Base-by-base conservation (phyloP, 805 yeast genomes). In the Schizosaccharomyces octosporus region DNA sequence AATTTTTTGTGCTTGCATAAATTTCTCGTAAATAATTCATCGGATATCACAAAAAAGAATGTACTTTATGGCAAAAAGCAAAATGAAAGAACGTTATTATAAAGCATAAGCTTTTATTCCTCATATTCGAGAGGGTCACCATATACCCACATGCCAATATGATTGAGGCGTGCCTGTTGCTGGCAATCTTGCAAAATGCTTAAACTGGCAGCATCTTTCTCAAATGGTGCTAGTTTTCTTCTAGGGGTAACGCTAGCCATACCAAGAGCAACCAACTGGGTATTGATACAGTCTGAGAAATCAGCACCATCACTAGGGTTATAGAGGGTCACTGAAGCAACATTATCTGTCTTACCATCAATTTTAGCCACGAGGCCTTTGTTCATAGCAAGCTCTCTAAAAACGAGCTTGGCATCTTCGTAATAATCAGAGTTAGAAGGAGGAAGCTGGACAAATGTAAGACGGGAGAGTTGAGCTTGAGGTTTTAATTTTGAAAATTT, bases 101-200 rank as follows among this genome's bases (percentile, higher is more conserved):
- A 24, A 45, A 45, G 51, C n/a, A 2, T 19, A 11, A 51, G 5
- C 31, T 57, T 29, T 39, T 48, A 59, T 17, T 59, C 51, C 61
- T 65, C 66, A 41, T 65, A 66, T 32, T 64, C 67, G 4, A 65
- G 62, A 21, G 61, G 70, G 61, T 77, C 82, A 67, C 79, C 84
- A 66, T 79, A 69, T 31, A 72, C 71, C 95, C 95, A 87, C 5
- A 86, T 61, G n/a, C 95, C 95, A 65, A 76, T 69, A 66, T 76
- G 78, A 54, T 70, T 72, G 0, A 66, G 65, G 67, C 78, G 77
- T 2, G 95, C 95, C 5, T 68, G 69, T 36, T 76, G 80, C 70
- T 84, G 83, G n/a, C 42, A 54, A 17, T 43, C 27, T 43, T 63
- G 32, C 54, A 65, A 48, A 31, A 45, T 60, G 15, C 31, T n/a